Evolutionary conservation across 257 asterid genomes (phyloP), one percentile per base, ranked within the genome.

Genomic region (Agastache rugosa): DNA sequence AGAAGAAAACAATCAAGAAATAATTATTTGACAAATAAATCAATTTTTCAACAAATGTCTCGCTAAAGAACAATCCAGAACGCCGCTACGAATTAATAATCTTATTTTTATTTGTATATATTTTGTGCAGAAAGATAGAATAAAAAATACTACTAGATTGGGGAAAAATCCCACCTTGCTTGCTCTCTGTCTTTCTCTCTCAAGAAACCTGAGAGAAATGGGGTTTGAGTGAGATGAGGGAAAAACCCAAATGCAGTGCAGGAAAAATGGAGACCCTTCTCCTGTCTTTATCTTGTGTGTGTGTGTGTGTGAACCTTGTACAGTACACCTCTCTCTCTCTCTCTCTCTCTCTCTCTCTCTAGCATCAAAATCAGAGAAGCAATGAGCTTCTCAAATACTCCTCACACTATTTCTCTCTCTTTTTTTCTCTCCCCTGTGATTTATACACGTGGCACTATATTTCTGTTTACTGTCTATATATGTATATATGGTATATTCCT

Each of bases 281-380:
- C 69, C 81, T 78, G 72, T 71, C 85, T 60, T 77, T 82, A 67
- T 75, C 73, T 69, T 74, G 78, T 81, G 73, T 69, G 81, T 77
- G 83, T 84, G 85, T 77, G 58, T 50, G 58, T 83, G 83, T 78
- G 84, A 74, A 67, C 79, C 86, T 89, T 83, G 87, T 65, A 64
- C 60, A 85, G 87, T 89, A 81, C 78, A 70, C 69, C 75, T 56
- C 83, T 60, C 79, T 74, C 84, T 75, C 81, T 72, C 78, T 76
- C 76, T 71, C 83, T 68, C 69, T 73, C 83, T 77, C 80, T 69
- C 81, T 75, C 82, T 48, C 79, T 67, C 77, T 61, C 74, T 14
- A 27, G 89, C 92, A 89, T 85, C 90, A 87, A 89, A 92, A 87
- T 90, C 90, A 90, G 93, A 85, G 93, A 70, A 85, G 76, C 74